phyloP scores from a whole-genome alignment of 2,329 filamentous ascomycete genomes.

The Xylariomycetidae sp. region DNA sequence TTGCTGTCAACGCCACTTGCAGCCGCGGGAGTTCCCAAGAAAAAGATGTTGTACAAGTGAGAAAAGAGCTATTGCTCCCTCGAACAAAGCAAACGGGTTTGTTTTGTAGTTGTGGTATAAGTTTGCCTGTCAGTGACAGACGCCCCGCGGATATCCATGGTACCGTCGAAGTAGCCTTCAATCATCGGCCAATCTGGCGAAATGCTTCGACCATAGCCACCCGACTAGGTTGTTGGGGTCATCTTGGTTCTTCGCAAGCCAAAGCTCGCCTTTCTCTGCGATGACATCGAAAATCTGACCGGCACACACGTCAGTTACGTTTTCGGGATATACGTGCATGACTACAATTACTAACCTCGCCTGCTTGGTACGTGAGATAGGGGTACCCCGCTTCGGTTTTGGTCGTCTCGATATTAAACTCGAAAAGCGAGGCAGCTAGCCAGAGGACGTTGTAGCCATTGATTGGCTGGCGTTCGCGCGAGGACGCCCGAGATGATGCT shows the following conservation, averaged over 20 bases:
- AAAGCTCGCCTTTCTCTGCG: slow-evolving; percentile 93
- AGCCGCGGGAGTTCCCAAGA: slow-evolving; percentile 9
- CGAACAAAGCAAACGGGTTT: no score
- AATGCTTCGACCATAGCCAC: slow-evolving; percentile 99
- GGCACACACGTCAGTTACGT: slow-evolving; percentile 1
- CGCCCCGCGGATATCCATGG: no score
- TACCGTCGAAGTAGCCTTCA: slow-evolving; percentile 12
- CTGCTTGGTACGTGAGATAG: slow-evolving; percentile 90
- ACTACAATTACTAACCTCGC: slow-evolving; percentile 56
- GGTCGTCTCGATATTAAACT: slow-evolving; percentile 92
- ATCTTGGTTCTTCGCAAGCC: slow-evolving; percentile 96
- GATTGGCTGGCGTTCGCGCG: slow-evolving; percentile 48
- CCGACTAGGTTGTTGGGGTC: slow-evolving; percentile 73
- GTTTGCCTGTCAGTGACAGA: no score
- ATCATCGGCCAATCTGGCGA: slow-evolving; percentile 60
- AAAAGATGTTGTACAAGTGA: slow-evolving; percentile 17
- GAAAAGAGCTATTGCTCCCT: no score
- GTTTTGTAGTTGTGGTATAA: no score
- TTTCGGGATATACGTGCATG: background rate
- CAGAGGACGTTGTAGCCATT: slow-evolving; percentile 72
- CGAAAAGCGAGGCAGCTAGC: slow-evolving; percentile 87
- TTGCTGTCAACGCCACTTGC: slow-evolving; percentile 11
- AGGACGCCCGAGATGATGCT: slow-evolving; percentile 54
- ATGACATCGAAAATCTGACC: slow-evolving; percentile 87
- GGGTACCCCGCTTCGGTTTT: slow-evolving; percentile 92